Conservation (phyloP, 2,329 filamentous ascomycete genomes). For the Apiospora arundinis region DNA sequence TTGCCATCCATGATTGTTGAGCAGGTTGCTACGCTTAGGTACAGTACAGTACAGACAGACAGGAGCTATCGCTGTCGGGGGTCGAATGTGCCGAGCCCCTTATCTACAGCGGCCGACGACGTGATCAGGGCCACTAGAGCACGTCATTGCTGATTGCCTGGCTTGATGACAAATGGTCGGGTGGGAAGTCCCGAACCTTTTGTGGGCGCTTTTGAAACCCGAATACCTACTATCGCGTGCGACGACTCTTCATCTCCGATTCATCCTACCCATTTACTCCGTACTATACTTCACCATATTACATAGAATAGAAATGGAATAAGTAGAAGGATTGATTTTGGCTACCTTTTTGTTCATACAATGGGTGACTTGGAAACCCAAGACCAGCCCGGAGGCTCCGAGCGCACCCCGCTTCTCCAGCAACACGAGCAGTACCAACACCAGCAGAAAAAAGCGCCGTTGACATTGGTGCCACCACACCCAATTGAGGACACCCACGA, state of each 20-base stretch:
- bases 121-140: neutral
- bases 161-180: constrained; percentile 13
- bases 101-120: neutral
- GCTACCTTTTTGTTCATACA: neutral
- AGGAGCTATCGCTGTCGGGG: neutral
- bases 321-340: neutral
- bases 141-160: constrained; percentile 11
- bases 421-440: too few species aligned
- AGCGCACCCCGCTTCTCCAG: constrained; percentile 17
- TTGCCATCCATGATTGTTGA: too few species aligned
- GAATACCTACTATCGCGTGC: neutral
- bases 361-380: constrained; percentile 10
- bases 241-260: neutral
- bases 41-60: too few species aligned
- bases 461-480: neutral
- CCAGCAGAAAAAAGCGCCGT: neutral
- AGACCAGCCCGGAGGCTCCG: neutral
- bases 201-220: neutral
- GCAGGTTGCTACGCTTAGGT: too few species aligned
- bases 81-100: neutral
- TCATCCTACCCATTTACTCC: neutral
- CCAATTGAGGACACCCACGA: neutral
- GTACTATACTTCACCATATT: neutral
- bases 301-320: neutral
- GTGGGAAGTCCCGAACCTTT: neutral